phyloP scores from a whole-genome alignment of 192 early-diverging fungal species.

The Backusella psychrophila region DNA sequence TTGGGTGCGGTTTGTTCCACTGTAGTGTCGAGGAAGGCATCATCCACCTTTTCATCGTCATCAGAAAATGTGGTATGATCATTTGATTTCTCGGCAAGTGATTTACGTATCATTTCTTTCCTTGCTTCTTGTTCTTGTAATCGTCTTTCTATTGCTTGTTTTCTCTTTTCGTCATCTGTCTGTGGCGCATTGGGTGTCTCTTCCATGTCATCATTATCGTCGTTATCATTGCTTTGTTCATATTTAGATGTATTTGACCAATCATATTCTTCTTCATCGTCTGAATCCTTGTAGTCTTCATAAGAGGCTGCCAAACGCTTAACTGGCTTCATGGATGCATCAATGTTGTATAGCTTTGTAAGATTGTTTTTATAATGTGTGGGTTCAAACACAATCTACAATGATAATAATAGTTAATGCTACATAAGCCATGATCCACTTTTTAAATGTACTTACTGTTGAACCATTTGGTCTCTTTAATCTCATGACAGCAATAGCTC shows the following conservation, averaged over 20 bases:
- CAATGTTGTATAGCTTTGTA: slow-evolving; percentile 51
- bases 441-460: slow-evolving; percentile 2
- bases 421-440: too few species aligned
- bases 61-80: slow-evolving; percentile 4
- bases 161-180: slow-evolving; percentile 27
- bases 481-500: slow-evolving; percentile 70
- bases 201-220: slow-evolving; percentile 1
- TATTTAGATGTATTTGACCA: not conserved
- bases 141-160: slow-evolving; percentile 21
- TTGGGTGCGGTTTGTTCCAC: slow-evolving; percentile 4
- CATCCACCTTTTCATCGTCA: slow-evolving; percentile 15
- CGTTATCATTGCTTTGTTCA: slow-evolving; percentile 14
- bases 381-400: slow-evolving; percentile 65
- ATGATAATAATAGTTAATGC: not conserved
- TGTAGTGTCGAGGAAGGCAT: not conserved
- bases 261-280: not conserved
- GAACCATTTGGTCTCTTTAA: slow-evolving; percentile 54
- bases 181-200: slow-evolving; percentile 17
- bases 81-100: slow-evolving; percentile 2
- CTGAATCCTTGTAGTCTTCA: slow-evolving; percentile 24
- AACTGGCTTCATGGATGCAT: slow-evolving; percentile 32
- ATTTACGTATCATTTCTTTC: slow-evolving; percentile 32
- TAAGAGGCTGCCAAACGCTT: slow-evolving; percentile 20
- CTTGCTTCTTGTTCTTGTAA: slow-evolving; percentile 29
- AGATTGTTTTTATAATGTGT: slow-evolving; percentile 64